Percentiles rank a stretch among this genome's conserved stretches.
phyloP scores from a whole-genome alignment of 148 eudicot genomes.

The Chenopodium formosanum region DNA sequence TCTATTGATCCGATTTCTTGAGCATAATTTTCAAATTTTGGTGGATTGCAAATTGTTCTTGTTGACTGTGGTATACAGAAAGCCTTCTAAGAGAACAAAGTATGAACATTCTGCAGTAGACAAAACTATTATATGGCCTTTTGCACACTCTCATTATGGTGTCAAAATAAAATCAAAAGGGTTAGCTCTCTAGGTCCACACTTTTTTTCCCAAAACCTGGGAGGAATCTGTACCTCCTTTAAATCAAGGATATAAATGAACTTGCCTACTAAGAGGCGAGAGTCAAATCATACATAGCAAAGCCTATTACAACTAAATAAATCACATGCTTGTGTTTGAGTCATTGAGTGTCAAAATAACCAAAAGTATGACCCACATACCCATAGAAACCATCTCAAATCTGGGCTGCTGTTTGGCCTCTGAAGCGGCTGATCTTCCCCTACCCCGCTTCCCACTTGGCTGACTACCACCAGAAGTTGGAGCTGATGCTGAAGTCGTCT shows the following conservation, averaged over 20 bases:
- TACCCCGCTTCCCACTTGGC: slow-evolving; percentile 38
- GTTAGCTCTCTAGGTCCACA: not conserved
- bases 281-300: not conserved
- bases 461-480: slow-evolving; percentile 33
- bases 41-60: not conserved
- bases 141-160: too few species aligned
- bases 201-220: not conserved
- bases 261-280: slow-evolving; percentile 1
- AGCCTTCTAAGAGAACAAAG: not conserved
- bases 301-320: not conserved
- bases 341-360: not conserved
- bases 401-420: slow-evolving; percentile 40
- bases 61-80: not conserved
- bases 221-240: not conserved
- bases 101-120: not conserved
- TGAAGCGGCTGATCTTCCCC: slow-evolving; percentile 34
- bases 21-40: too few species aligned
- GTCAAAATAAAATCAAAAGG: not conserved
- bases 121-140: too few species aligned
- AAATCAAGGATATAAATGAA: not conserved
- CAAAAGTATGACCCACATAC: slow-evolving; percentile 29
- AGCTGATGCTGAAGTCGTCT: slow-evolving; percentile 40
- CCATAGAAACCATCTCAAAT: slow-evolving; percentile 38
- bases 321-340: not conserved
- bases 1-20: not conserved